phyloP scores from a whole-genome alignment of 441 rosid genomes.

The Adansonia grandidieri region DNA sequence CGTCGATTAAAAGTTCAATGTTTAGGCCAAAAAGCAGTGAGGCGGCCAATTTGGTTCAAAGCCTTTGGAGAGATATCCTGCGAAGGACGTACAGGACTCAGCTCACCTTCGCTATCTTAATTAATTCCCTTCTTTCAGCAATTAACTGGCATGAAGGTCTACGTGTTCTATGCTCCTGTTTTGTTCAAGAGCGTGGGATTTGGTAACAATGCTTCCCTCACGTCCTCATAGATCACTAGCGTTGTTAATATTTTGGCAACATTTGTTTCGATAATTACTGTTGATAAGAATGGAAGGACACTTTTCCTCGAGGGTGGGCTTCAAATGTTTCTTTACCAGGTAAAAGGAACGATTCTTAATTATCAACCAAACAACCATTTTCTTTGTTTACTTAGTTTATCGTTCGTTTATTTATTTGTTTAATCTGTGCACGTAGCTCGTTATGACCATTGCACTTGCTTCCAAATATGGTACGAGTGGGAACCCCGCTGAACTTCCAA shows the following conservation, averaged over 20 bases:
- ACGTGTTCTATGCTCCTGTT: slow-evolving; percentile 88
- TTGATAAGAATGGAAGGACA: slow-evolving; percentile 72
- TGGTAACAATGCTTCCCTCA: slow-evolving; percentile 57
- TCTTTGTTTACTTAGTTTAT: background rate
- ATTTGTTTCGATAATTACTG: slow-evolving; percentile 60
- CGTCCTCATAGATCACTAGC: slow-evolving; percentile 81
- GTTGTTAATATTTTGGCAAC: slow-evolving; percentile 61
- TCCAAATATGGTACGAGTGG: slow-evolving; percentile 71
- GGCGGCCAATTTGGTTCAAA: slow-evolving; percentile 56
- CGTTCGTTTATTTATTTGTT: background rate
- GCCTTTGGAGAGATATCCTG: slow-evolving; percentile 66
- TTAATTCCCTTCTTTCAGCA: slow-evolving; percentile 76
- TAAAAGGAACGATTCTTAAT: slow-evolving; percentile 23
- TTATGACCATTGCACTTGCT: slow-evolving; percentile 64
- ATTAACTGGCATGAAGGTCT: slow-evolving; percentile 76
- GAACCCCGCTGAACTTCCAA: slow-evolving; percentile 56
- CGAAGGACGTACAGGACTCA: slow-evolving; percentile 75
- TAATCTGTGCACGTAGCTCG: slow-evolving; percentile 29
- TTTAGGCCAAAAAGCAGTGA: slow-evolving; percentile 64
- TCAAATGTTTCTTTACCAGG: slow-evolving; percentile 80
- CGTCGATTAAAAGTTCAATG: slow-evolving; percentile 64
- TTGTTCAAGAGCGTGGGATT: slow-evolving; percentile 75
- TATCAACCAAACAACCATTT: background rate
- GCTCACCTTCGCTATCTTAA: slow-evolving; percentile 60
- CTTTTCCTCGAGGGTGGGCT: slow-evolving; percentile 75